Conservation (phyloP, 106 monocot genomes). For the Dactylorhiza incarnata region DNA sequence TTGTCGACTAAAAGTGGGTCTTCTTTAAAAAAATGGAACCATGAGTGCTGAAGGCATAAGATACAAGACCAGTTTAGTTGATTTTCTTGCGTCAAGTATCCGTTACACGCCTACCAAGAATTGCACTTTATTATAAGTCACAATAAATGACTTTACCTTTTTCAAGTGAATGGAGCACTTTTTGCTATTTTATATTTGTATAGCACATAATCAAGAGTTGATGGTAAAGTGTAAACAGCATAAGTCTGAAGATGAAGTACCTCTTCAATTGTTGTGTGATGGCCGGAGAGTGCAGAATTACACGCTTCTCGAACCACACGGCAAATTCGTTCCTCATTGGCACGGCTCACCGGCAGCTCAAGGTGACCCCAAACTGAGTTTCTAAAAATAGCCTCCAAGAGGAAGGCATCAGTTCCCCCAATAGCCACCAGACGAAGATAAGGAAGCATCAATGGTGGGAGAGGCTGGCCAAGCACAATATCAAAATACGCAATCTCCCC, state of each 20-base stretch:
- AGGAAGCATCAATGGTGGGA: constrained; percentile 66
- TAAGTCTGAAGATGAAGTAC: constrained; percentile 14
- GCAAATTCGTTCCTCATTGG: constrained; percentile 78
- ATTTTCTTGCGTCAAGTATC: no score
- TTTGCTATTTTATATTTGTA: no score
- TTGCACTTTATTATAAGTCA: no score
- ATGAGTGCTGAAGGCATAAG: no score
- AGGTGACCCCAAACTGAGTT: constrained; percentile 81
- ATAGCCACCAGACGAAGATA: constrained; percentile 79
- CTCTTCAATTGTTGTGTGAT: constrained; percentile 76
- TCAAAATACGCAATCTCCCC: constrained; percentile 78
- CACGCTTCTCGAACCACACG: constrained; percentile 67
- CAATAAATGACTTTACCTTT: no score
- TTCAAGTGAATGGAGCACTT: no score
- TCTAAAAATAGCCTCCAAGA: constrained; percentile 86
- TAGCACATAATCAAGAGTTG: no score
- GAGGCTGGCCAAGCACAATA: constrained; percentile 41
- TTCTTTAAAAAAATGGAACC: no score
- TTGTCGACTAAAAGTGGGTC: no score
- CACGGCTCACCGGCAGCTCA: constrained; percentile 66
- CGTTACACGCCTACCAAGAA: no score
- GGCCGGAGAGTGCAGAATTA: constrained; percentile 56
- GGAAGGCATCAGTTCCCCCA: constrained; percentile 91
- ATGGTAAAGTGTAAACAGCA: no score
- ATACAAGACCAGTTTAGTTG: no score